These are phyloP conservation scores for Penicillium sp. DNA, from an alignment of 2,329 filamentous ascomycete species.

Conservation along the genomic window DNA sequence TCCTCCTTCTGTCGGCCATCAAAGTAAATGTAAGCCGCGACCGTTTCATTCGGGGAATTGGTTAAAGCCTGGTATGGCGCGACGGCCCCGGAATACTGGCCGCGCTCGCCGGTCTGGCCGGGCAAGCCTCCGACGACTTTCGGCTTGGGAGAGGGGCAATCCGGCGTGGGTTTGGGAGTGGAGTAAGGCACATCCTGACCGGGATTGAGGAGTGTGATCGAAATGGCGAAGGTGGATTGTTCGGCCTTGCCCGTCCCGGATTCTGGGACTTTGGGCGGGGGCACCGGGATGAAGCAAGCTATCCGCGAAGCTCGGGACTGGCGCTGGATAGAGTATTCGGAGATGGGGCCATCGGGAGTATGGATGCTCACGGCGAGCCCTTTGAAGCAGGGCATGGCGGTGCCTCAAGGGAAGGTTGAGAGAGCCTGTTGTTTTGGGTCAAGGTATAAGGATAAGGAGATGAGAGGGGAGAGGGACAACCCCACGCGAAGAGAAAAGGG, in stretches of 20 bases:
- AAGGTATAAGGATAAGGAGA: slow-evolving; percentile 1
- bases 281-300: slow-evolving; percentile 94
- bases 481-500: slow-evolving; percentile 9
- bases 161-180: slow-evolving; percentile 69
- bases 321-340: slow-evolving; percentile 92
- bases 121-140: slow-evolving; percentile 72
- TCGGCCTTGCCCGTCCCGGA: slow-evolving; percentile 70
- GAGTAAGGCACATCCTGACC: slow-evolving; percentile 89
- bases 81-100: slow-evolving; percentile 55
- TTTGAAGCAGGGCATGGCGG: slow-evolving; percentile 89
- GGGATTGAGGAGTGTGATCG: slow-evolving; percentile 88
- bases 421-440: not conserved
- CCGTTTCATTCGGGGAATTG: slow-evolving; percentile 88
- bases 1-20: slow-evolving; percentile 93
- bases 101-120: slow-evolving; percentile 49
- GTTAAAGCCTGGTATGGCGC: slow-evolving; percentile 89
- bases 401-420: slow-evolving; percentile 1
- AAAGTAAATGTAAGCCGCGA: slow-evolving; percentile 98
- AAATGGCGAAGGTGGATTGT: slow-evolving; percentile 94
- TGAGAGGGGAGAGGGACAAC: slow-evolving; percentile 6
- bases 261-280: slow-evolving; percentile 71
- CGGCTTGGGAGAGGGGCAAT: slow-evolving; percentile 73
- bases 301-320: slow-evolving; percentile 87
- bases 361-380: slow-evolving; percentile 98
- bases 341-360: slow-evolving; percentile 68